These are phyloP conservation scores for Capsicum pubescens DNA, from an alignment of 257 asterid species.

Conservation along the genomic window DNA sequence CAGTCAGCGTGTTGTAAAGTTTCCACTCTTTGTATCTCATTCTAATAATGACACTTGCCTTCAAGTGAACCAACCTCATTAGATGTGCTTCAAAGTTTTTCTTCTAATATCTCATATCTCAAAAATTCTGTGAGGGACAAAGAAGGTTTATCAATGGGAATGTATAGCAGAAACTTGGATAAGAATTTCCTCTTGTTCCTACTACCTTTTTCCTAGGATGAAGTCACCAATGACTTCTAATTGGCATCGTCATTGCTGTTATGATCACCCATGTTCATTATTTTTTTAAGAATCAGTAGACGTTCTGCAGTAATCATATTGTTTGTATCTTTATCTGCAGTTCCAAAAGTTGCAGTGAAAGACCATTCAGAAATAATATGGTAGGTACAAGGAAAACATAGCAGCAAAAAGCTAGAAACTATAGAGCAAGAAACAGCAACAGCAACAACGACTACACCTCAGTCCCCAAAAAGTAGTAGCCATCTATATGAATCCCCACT, in stretches of 20 bases:
- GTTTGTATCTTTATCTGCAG: constrained; percentile 13
- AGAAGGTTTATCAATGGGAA: constrained; percentile 41
- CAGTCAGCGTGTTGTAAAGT: constrained; percentile 52
- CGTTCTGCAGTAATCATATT: not conserved
- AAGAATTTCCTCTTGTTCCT: constrained; percentile 76
- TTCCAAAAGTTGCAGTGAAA: constrained; percentile 11
- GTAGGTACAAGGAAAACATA: not conserved
- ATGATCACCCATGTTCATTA: constrained; percentile 44
- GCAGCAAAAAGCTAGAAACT: not conserved
- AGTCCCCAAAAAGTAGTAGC: not conserved
- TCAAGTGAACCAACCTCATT: constrained; percentile 47
- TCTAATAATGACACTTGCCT: constrained; percentile 38
- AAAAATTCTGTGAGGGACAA: constrained; percentile 62
- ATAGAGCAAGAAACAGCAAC: not conserved
- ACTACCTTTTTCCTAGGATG: constrained; percentile 51
- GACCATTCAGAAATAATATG: constrained; percentile 27
- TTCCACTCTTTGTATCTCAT: constrained; percentile 41
- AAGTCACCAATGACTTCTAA: constrained; percentile 39
- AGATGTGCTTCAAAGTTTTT: constrained; percentile 41
- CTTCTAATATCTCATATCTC: constrained; percentile 61
- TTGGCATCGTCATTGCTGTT: constrained; percentile 38
- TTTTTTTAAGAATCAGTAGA: not conserved
- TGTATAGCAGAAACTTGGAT: constrained; percentile 50
- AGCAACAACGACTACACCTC: not conserved
- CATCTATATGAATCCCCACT: not conserved